Evolutionary conservation across 2,329 filamentous ascomycete species (phyloP).

Genomic region (Camillea tinctor): DNA sequence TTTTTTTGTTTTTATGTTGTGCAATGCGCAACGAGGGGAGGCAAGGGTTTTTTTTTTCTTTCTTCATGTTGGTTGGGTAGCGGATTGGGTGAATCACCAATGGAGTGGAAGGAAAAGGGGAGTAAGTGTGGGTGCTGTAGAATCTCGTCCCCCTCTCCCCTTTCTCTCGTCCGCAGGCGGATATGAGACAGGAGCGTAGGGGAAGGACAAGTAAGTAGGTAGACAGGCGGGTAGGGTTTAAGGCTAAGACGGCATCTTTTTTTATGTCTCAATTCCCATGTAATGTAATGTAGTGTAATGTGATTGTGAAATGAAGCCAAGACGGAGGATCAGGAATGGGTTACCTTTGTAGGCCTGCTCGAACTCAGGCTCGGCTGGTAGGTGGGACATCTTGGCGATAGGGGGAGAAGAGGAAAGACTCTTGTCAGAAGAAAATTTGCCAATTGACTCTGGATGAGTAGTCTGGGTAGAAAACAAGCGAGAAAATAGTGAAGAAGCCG

Average conservation of each 20-base stretch:
- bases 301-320: slow-evolving; percentile 12
- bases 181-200: too few relatives aligned
- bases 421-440: not conserved
- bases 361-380: slow-evolving; percentile 91
- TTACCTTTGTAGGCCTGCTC: slow-evolving; percentile 96
- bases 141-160: too few relatives aligned
- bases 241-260: not conserved
- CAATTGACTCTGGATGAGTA: not conserved
- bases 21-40: too few relatives aligned
- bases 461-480: too few relatives aligned
- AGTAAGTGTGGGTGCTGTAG: too few relatives aligned
- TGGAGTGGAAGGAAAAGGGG: too few relatives aligned
- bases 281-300: slow-evolving; percentile 1
- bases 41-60: too few relatives aligned
- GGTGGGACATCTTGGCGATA: slow-evolving; percentile 67
- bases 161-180: too few relatives aligned
- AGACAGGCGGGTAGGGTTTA: not conserved
- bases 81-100: too few relatives aligned
- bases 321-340: slow-evolving; percentile 21
- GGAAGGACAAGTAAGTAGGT: too few relatives aligned
- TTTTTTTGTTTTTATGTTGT: not conserved
- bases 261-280: not conserved
- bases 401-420: not conserved
- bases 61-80: too few relatives aligned
- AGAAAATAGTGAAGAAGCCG: too few relatives aligned